Conservation (phyloP, 495 filamentous ascomycete genomes). For the Mycothermus thermophilus region DNA sequence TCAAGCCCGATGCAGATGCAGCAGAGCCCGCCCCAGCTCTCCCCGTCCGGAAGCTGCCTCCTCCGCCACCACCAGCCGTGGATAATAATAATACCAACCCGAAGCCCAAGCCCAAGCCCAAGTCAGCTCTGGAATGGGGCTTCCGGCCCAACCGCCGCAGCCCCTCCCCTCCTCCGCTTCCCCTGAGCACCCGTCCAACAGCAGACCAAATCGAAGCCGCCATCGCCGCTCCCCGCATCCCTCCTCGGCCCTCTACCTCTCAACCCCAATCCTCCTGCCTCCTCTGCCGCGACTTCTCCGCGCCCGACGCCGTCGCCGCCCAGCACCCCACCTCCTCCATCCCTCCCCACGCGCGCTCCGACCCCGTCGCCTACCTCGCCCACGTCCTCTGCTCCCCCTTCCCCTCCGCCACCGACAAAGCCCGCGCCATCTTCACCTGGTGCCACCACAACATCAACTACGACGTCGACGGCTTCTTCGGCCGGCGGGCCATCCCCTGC, state of each 20-base stretch:
- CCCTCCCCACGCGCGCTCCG: constrained; percentile 49
- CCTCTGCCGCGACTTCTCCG: constrained; percentile 75
- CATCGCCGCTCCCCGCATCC: constrained; percentile 17
- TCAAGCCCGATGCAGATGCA: not conserved
- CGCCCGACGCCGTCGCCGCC: constrained; percentile 61
- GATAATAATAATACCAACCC: too few species aligned
- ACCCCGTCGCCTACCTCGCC: constrained; percentile 56
- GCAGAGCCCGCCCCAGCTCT: constrained; percentile 14
- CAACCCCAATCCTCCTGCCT: constrained; percentile 38
- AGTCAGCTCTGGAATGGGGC: constrained; percentile 12
- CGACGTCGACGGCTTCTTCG: constrained; percentile 54
- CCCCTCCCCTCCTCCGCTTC: constrained; percentile 17
- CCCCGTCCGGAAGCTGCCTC: constrained; percentile 28
- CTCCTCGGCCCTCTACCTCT: constrained; percentile 15
- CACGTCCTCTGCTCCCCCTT: constrained; percentile 66
- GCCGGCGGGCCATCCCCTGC: too few species aligned
- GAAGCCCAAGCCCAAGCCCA: constrained; percentile 14
- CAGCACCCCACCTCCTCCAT: constrained; percentile 58
- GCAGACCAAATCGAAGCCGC: constrained; percentile 30
- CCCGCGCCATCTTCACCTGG: constrained; percentile 86
- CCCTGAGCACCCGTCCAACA: constrained; percentile 31
- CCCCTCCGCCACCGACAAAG: constrained; percentile 71
- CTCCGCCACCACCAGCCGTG: too few species aligned
- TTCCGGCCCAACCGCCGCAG: constrained; percentile 8
- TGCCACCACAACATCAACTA: constrained; percentile 87